Evolutionary conservation across 2,329 filamentous ascomycete genomes (phyloP).

Genomic region (Exserohilum rostratum): DNA sequence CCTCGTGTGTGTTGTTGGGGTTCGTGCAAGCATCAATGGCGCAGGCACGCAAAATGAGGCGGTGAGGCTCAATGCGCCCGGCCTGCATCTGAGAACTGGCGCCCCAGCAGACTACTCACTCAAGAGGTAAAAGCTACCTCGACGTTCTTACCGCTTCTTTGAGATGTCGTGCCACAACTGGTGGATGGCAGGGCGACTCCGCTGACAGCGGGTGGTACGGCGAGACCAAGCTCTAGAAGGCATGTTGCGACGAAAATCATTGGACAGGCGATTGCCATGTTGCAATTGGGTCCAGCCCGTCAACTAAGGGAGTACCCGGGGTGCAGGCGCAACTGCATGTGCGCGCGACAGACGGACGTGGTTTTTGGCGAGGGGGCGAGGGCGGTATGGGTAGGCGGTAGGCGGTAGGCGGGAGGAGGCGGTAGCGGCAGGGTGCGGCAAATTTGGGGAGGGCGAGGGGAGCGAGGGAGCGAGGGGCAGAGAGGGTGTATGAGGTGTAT

Average conservation of each 20-base stretch:
- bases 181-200: conserved; percentile 18
- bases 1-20: conserved; percentile 6
- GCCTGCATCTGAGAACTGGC: conserved; percentile 30
- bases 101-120: conserved; percentile 32
- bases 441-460: neutral
- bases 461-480: neutral
- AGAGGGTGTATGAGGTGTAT: neutral
- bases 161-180: conserved; percentile 28
- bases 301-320: conserved; percentile 11
- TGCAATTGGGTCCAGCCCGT: conserved; percentile 23
- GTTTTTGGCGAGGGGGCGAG: neutral
- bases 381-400: too few relatives aligned
- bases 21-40: conserved; percentile 26
- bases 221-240: conserved; percentile 21
- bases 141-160: conserved; percentile 45
- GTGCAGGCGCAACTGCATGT: neutral
- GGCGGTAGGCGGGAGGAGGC: too few relatives aligned
- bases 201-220: conserved; percentile 29
- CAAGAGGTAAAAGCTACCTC: conserved; percentile 35
- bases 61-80: conserved; percentile 29
- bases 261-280: conserved; percentile 40
- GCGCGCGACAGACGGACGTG: neutral
- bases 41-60: conserved; percentile 26
- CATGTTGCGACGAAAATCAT: conserved; percentile 24
- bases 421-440: neutral